Evolutionary conservation across 2,329 filamentous ascomycete genomes (phyloP), one percentile per base, ranked within the genome.

Genomic region (Ophiobolus disseminans): DNA sequence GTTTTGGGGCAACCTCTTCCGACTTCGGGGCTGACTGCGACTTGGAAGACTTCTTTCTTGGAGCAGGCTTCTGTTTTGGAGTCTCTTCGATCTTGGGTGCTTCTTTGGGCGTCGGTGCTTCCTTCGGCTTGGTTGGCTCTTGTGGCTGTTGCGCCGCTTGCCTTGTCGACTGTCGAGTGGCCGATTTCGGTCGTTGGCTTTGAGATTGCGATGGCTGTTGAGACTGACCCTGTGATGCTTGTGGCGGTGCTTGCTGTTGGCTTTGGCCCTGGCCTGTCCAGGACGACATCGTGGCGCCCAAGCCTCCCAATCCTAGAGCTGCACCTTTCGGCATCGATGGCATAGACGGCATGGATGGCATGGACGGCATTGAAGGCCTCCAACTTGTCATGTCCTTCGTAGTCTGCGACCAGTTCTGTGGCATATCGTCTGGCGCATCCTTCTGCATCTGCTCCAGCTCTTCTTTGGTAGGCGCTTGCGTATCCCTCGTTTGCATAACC

Each of bases 401-500:
- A 4, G 62, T 57, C 48, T 72, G 63, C 10, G 66, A 62, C 69
- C 69, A 72, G 8, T 65, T 57, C 23, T 66, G 55, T 3, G 68
- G 66, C 61, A 66, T 66, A 7, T 65, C 57, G 40, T 70, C 69
- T 10, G 66, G 65, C 16, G 62, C 63, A 19, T 73, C 68, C 4
- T 51, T 57, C 41, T 66, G 69, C 69, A 73, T 70, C 41, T 62
- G 39, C 44, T 73, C 68, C 39, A 72, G 40, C 48, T 72, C 69
- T 53, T 69, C 65, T 36, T 67, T 35, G 2, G 45, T 62, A 0
- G 70, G 70, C 13, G 65, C 63, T 17, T 71, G 65, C 10, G 62
- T 68, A 30, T 70, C 68, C 23, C 63, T 70, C 2, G 59, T 62
- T 47, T 73, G 70, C 61, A 65, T 69, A 6, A 72, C 59, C 70